Percentiles rank a stretch among this genome's conserved stretches.
Evolutionary conservation across 176 grass and related monocot species (phyloP).

Genomic region (Ampelocalamus luodianensis): DNA sequence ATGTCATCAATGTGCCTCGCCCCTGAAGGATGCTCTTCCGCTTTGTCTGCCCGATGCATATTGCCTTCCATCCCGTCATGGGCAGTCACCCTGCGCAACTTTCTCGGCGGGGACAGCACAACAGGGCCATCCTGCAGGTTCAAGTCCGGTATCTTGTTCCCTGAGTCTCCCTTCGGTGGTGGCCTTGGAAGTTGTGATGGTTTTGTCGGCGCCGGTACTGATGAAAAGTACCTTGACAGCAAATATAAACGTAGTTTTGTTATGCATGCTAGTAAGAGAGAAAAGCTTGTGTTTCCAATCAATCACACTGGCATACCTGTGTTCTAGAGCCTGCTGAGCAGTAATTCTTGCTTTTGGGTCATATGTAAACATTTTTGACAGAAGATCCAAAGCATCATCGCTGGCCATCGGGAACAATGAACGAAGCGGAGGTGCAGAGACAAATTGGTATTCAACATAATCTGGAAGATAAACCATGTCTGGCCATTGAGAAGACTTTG

Average conservation of each 20-base stretch:
- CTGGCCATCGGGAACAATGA: slow-evolving; percentile 84
- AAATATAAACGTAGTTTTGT: slow-evolving; percentile 38
- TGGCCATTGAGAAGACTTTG: slow-evolving; percentile 90
- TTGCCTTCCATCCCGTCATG: slow-evolving; percentile 66
- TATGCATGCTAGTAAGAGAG: slow-evolving; percentile 37
- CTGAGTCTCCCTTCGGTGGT: slow-evolving; percentile 68
- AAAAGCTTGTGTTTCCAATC: not conserved
- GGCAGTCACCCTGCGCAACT: slow-evolving; percentile 77
- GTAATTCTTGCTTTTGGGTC: slow-evolving; percentile 98
- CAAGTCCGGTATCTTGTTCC: slow-evolving; percentile 62
- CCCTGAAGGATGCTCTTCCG: slow-evolving; percentile 60
- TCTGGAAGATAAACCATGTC: slow-evolving; percentile 99
- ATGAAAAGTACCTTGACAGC: slow-evolving; percentile 80
- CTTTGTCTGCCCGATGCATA: slow-evolving; percentile 52
- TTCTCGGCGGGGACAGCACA: slow-evolving; percentile 85
- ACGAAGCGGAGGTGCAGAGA: slow-evolving; percentile 75
- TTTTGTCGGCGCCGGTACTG: slow-evolving; percentile 88
- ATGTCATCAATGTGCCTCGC: slow-evolving; percentile 55
- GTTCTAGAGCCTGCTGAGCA: slow-evolving; percentile 90
- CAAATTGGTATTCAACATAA: slow-evolving; percentile 98
- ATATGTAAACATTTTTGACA: slow-evolving; percentile 94
- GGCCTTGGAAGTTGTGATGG: slow-evolving; percentile 83
- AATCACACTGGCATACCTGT: slow-evolving; percentile 63
- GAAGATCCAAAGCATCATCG: slow-evolving; percentile 94
- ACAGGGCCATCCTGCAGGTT: slow-evolving; percentile 70